A percentile compares a stretch with the other conserved stretches of the same genome.
Conservation (phyloP, 2,329 filamentous ascomycete species). For the Apiospora koreana region DNA sequence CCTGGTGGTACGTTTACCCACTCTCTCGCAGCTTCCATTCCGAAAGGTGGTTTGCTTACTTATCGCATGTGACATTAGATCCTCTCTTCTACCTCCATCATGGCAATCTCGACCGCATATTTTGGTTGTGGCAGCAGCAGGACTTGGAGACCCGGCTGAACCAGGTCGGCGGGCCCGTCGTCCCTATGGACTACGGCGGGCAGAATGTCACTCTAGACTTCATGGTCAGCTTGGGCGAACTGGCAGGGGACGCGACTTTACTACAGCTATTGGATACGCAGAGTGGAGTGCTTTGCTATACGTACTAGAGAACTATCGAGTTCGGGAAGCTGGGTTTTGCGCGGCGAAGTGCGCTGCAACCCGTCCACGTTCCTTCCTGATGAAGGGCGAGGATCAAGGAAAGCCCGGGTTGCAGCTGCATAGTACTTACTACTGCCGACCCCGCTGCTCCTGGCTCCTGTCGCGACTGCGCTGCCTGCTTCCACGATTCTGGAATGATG, state of each 20-base stretch:
- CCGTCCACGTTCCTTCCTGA: no score
- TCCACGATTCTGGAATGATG: no score
- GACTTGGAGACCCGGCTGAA: not conserved
- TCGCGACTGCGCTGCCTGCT: no score
- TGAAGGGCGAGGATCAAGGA: no score
- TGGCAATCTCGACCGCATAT: not conserved
- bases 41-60: no score
- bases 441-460: no score
- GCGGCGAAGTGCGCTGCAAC: no score
- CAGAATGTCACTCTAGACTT: conserved; percentile 13
- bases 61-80: not conserved
- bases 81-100: not conserved
- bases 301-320: not conserved
- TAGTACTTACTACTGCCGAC: no score
- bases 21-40: not conserved
- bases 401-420: no score
- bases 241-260: conserved; percentile 9
- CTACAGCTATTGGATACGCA: conserved; percentile 10
- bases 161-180: conserved; percentile 11
- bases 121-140: not conserved
- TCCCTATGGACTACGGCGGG: conserved; percentile 12
- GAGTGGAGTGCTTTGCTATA: conserved; percentile 10
- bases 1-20: not conserved
- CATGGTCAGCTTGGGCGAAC: conserved; percentile 1
- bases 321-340: no score